A percentile compares a stretch with the other conserved stretches of the same genome.
phyloP scores from a whole-genome alignment of 306 rosid genomes.

The Cucumis sativus region DNA sequence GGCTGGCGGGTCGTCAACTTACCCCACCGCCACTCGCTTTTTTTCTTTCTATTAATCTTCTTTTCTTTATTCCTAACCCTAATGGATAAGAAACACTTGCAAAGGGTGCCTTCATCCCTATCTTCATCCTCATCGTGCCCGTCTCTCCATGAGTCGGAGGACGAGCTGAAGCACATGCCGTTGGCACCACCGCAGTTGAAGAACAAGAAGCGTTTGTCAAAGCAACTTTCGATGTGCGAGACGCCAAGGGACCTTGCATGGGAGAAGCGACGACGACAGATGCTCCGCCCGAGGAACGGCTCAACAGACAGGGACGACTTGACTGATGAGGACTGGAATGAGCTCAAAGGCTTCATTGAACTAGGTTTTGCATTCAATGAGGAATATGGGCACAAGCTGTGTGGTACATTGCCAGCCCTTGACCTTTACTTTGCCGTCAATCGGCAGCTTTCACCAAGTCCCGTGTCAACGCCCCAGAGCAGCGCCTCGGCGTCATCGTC shows the following conservation, averaged over 20 bases:
- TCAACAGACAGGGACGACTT: conserved; percentile 20
- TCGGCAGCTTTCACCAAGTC: conserved; percentile 41
- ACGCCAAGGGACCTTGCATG: conserved; percentile 50
- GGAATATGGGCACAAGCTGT: conserved; percentile 60
- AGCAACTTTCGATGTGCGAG: conserved; percentile 49
- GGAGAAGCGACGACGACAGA: conserved; percentile 59
- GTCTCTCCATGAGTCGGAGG: conserved; percentile 16
- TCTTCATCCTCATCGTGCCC: conserved; percentile 7
- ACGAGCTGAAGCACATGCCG: conserved; percentile 33
- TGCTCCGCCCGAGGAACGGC: conserved; percentile 23
- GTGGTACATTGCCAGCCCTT: conserved; percentile 79
- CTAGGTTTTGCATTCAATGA: conserved; percentile 90
- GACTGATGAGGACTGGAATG: conserved; percentile 60
- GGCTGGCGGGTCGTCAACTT: background rate
- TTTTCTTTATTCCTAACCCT: background rate
- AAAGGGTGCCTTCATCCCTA: background rate
- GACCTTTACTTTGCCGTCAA: conserved; percentile 88
- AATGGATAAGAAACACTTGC: conserved; percentile 5
- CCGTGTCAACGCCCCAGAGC: conserved; percentile 47
- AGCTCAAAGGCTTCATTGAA: conserved; percentile 77
- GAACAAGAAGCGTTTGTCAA: conserved; percentile 30
- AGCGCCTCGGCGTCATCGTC: conserved; percentile 30
- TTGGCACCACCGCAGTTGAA: conserved; percentile 24
- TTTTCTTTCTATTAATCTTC: background rate
- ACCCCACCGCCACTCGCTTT: background rate